phyloP scores from a whole-genome alignment of 257 asterid genomes.

The Nyctanthes arbortristis region DNA sequence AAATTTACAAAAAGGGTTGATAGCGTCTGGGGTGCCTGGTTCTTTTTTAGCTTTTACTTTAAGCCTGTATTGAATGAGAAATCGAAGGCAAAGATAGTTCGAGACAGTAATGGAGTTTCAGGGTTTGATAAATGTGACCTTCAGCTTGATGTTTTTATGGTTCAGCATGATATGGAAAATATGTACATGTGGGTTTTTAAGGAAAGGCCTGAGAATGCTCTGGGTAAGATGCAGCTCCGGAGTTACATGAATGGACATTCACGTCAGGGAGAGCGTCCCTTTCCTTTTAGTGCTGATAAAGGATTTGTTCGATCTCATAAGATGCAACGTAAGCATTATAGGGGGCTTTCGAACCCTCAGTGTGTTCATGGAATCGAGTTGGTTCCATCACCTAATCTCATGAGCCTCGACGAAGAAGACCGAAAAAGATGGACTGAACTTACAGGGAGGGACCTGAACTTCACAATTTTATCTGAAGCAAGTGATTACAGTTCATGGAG shows the following conservation, averaged over 20 bases:
- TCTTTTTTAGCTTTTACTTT: constrained; percentile 75
- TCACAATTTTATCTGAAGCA: constrained; percentile 58
- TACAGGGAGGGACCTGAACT: constrained; percentile 58
- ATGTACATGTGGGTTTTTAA: constrained; percentile 88
- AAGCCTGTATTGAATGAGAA: constrained; percentile 72
- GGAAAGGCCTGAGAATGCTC: constrained; percentile 78
- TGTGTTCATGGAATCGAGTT: constrained; percentile 73
- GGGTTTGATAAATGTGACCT: constrained; percentile 69
- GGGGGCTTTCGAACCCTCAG: constrained; percentile 78
- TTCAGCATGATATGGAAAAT: constrained; percentile 84
- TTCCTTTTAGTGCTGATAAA: constrained; percentile 65
- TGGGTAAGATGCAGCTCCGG: constrained; percentile 80
- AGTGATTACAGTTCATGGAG: constrained; percentile 68
- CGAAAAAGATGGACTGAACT: constrained; percentile 67
- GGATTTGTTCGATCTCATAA: constrained; percentile 71
- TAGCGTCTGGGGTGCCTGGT: constrained; percentile 87
- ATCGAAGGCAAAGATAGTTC: constrained; percentile 52
- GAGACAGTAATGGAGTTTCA: constrained; percentile 61
- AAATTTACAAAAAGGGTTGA: constrained; percentile 63
- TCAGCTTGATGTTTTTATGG: constrained; percentile 66
- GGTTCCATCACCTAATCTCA: constrained; percentile 53
- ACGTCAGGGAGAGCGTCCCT: constrained; percentile 75
- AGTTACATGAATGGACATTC: constrained; percentile 83
- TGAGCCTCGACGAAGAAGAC: constrained; percentile 58
- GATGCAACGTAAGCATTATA: constrained; percentile 76